Base-by-base conservation (phyloP, 2,329 filamentous ascomycete species). In the Gyromitra esculenta region DNA sequence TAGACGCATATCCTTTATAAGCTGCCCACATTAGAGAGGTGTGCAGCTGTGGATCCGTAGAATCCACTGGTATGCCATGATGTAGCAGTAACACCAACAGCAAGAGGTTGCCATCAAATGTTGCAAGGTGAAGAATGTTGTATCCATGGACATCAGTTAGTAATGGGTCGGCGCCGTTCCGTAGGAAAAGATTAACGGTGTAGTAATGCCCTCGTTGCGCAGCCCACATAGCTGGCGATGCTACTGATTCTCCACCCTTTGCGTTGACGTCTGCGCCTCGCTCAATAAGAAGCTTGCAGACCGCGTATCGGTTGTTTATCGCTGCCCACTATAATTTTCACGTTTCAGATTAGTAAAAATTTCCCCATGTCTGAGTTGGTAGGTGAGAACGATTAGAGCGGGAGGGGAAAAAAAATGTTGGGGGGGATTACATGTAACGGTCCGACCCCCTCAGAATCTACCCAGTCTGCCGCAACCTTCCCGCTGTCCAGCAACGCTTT, bases 11-110 rank as follows among this genome's bases (percentile, higher is more conserved):
- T 45, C 96, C 96, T 84, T 99, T 99, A 86, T 99, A 99, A 15
- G 95, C 95, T 18, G 96, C 93, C 96, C 96, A 99, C 96, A 99
- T 99, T 77, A 99, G 87, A 77, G 91, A 91, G 0, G 96, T 98
- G 84, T 99, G 96, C 5, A 94, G 93, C 82, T 94, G 95, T 65
- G 89, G 89, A 84, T 99, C 96, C 68, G 91, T 87, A 5, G 96
- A 92, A 82, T 99, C 96, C 77, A 99, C 93, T 15, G 94, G 93
- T 76, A 99, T 96, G 82, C 96, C 94, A 82, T 97, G 94, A 85
- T 99, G 96, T 31, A 99, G 88, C 6, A 99, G 89, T 0, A 99
- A 88, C 64, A 94, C 90, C 37, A 99, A 88, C 75, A 98, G 88
- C 80, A 96, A 91, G 21, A 96, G 92, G 83, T 97, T 98, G 80